phyloP scores from a whole-genome alignment of 768 basidiomycete species.

The Wakefieldia striispora region DNA sequence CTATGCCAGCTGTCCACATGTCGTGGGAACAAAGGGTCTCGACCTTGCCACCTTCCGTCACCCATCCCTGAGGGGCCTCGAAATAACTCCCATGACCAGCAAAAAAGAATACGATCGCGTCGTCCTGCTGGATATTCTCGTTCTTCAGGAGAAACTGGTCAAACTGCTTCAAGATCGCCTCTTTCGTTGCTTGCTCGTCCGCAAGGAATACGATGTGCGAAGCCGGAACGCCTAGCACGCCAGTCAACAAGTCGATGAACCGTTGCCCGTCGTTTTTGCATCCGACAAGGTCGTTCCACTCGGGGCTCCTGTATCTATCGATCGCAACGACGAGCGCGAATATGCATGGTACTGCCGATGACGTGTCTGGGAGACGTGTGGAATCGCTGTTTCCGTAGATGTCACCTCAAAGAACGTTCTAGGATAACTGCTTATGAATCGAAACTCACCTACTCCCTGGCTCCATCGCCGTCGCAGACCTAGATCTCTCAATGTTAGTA shows the following conservation, averaged over 20 bases:
- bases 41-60: conserved; percentile 11
- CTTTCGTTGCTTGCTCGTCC: conserved; percentile 11
- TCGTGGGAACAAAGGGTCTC: conserved; percentile 16
- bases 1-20: not conserved
- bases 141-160: conserved; percentile 11
- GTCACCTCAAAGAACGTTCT: too few species aligned
- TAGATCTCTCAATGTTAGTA: conserved; percentile 1
- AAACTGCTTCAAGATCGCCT: conserved; percentile 5
- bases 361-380: not conserved
- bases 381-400: not conserved
- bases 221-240: conserved; percentile 11
- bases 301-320: conserved; percentile 7
- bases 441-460: conserved; percentile 4
- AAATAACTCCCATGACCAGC: conserved; percentile 15
- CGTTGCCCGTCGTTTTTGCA: conserved; percentile 19
- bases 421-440: not conserved
- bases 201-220: conserved; percentile 15
- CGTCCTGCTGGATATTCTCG: conserved; percentile 6
- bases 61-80: conserved; percentile 16
- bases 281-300: not conserved
- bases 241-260: conserved; percentile 9
- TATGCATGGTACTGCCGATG: conserved; percentile 7
- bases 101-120: conserved; percentile 19
- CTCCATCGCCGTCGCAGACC: conserved; percentile 4
- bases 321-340: conserved; percentile 19